Conservation (phyloP, 179 eudicot genomes). For the Silene vulgaris region DNA sequence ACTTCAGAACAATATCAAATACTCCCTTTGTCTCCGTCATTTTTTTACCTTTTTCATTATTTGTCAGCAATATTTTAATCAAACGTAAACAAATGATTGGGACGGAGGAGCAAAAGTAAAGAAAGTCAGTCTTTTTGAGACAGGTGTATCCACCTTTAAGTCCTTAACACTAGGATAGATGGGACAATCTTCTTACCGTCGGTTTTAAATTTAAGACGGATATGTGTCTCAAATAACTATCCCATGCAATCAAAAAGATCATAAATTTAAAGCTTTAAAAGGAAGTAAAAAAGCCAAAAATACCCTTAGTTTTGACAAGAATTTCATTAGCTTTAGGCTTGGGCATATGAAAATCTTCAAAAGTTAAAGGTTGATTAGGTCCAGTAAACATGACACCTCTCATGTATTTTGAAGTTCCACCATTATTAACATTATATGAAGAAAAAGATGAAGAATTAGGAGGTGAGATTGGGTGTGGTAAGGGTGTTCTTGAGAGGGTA, state of each 20-base stretch:
- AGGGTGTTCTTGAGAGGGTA: constrained; percentile 10
- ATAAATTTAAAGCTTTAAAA: neutral
- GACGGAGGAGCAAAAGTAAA: no score
- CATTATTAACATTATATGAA: constrained; percentile 36
- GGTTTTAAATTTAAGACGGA: neutral
- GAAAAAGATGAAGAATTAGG: constrained; percentile 10
- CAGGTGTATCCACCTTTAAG: no score
- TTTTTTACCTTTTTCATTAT: no score
- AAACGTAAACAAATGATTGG: no score
- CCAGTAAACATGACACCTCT: constrained; percentile 70
- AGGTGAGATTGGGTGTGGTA: constrained; percentile 1
- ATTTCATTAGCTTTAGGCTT: constrained; percentile 89
- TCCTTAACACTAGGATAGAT: no score
- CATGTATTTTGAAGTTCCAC: constrained; percentile 77
- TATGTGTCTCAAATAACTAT: neutral
- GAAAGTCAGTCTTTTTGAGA: no score
- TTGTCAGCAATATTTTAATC: no score
- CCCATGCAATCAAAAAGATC: constrained; percentile 2
- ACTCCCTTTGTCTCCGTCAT: neutral
- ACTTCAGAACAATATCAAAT: neutral
- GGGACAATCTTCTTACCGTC: no score
- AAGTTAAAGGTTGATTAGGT: constrained; percentile 65
- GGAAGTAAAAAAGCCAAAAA: neutral
- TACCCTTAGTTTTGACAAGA: constrained; percentile 94
- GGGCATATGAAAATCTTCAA: constrained; percentile 92